Percentiles rank a stretch among this genome's conserved stretches.
Conservation (phyloP, 108 stramenopile species). For the Nitzschia sp. region DNA sequence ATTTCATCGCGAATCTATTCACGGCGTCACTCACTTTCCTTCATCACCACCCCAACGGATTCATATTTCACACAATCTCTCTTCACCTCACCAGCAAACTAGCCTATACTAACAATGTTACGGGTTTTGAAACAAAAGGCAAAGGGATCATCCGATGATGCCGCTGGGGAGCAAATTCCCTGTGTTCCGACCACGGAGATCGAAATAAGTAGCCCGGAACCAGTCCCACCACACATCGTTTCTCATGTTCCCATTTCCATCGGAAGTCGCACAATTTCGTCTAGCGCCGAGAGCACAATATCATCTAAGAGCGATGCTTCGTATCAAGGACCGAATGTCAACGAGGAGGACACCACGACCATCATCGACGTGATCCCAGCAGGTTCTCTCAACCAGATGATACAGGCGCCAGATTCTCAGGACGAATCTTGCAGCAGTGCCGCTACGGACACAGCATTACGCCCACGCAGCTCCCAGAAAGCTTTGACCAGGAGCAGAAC, state of each 20-base stretch:
- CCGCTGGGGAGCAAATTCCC: background rate
- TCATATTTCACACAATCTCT: no score
- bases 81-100: no score
- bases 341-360: background rate
- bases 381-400: background rate
- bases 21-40: no score
- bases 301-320: background rate
- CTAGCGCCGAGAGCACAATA: conserved; percentile 8
- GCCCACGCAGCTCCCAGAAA: background rate
- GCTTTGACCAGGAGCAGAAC: background rate
- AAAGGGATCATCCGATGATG: background rate
- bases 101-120: conserved; percentile 1
- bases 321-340: background rate
- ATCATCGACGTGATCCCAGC: background rate
- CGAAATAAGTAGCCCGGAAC: no score
- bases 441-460: background rate
- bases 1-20: no score
- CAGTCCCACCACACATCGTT: background rate
- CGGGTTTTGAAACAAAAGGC: conserved; percentile 14
- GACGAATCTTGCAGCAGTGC: no score
- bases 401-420: background rate
- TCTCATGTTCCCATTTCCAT: conserved; percentile 10
- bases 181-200: background rate
- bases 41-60: no score
- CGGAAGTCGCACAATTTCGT: background rate